Evolutionary conservation across 2,329 filamentous ascomycete species (phyloP), one percentile per base, ranked within the genome.

Genomic region (Xylaria sp.): DNA sequence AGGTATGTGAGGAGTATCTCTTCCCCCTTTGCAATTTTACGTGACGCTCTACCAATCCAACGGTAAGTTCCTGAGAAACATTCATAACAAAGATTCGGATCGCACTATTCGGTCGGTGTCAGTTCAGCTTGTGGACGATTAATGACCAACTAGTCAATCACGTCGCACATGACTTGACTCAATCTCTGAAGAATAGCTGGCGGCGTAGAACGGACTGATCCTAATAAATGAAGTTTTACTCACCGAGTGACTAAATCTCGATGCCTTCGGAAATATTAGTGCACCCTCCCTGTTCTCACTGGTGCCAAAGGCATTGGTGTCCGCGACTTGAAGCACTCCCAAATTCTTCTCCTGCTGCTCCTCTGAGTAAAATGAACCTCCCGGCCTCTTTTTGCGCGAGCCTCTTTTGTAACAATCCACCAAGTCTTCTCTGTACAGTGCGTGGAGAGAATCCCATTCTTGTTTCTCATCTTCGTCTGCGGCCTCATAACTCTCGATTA

Each of bases 161-260:
- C 12, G 10, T 18, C n/a, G 48, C 27, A 18, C 6, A n/a, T 9
- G 35, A 50, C 2, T 40, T 25, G 37, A 21, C n/a, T n/a, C n/a
- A 40, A 40, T 37, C 29, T 48, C 27, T 29, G 23, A 6, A 48
- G 16, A 29, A 57, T 8, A 9, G 23, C 23, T 5, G 42, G 32
- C 40, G 25, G 2, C 18, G 44, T 29, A 13, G 35, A 40, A 50
- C 48, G 2, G 23, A 23, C 9, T 3, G 21, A 13, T 50, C 47
- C 21, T 23, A n/a, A n/a, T n/a, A n/a, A 50, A 25, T 10, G 10
- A 13, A 32, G 16, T 21, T 8, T 21, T 44, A 66, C 68, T 55
- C 21, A 69, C 68, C 37, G 68, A 69, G 42, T 69, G 68, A 23
- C 67, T 69, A 18, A 69, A 69, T 40, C 55, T 66, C 18, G 64